Evolutionary conservation across 805 yeast species (phyloP).

Genomic region (Candida krabiensis): DNA sequence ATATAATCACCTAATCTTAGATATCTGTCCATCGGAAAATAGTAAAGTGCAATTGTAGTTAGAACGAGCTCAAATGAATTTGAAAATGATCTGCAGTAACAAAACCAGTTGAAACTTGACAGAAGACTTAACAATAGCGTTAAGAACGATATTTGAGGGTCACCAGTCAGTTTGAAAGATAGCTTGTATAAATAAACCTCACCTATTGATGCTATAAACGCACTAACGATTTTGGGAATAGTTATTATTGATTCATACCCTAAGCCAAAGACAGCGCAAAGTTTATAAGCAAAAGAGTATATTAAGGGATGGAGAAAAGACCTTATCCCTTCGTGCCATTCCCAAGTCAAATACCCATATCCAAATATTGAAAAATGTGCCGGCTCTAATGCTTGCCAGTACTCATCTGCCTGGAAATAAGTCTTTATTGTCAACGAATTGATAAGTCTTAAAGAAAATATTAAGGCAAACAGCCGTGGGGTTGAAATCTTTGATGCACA

Average conservation of each 20-base stretch:
- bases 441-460: slow-evolving; percentile 48
- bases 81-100: slow-evolving; percentile 79
- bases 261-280: slow-evolving; percentile 33
- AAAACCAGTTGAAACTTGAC: slow-evolving; percentile 81
- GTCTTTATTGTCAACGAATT: slow-evolving; percentile 68
- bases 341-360: slow-evolving; percentile 91
- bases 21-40: slow-evolving; percentile 47
- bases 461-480: slow-evolving; percentile 2
- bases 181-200: slow-evolving; percentile 62
- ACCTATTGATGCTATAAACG: slow-evolving; percentile 65
- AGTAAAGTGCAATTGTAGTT: slow-evolving; percentile 62
- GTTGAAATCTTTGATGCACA: not conserved
- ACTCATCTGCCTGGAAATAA: slow-evolving; percentile 96
- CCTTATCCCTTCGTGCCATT: slow-evolving; percentile 77
- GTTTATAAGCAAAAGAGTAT: slow-evolving; percentile 48
- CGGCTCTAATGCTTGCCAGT: slow-evolving; percentile 89
- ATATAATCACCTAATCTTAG: not conserved
- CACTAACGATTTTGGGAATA: slow-evolving; percentile 71
- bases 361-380: slow-evolving; percentile 78
- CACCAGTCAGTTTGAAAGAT: slow-evolving; percentile 29
- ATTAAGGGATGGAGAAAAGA: slow-evolving; percentile 79
- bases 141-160: slow-evolving; percentile 35
- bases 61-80: slow-evolving; percentile 77
- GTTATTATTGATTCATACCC: slow-evolving; percentile 42
- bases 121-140: slow-evolving; percentile 52